Evolutionary conservation across 1,139 yeast genomes (phyloP).

Genomic region (Dujonia santamariae): DNA sequence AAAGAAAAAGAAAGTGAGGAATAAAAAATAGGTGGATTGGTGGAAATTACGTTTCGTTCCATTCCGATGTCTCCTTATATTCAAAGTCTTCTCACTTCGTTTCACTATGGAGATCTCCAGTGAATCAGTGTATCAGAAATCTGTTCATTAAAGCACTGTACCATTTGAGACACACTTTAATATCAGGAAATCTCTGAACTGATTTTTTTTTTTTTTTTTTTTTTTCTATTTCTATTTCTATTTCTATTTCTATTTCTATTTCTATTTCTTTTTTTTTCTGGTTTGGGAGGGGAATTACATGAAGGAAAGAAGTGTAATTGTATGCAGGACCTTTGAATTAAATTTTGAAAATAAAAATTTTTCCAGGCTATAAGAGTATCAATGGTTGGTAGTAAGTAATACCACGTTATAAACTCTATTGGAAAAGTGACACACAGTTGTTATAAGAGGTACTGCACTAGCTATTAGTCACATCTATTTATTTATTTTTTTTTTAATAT

Average conservation of each 20-base stretch:
- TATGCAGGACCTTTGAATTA: too few relatives aligned
- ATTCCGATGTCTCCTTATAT: too few relatives aligned
- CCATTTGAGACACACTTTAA: too few relatives aligned
- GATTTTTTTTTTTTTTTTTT: not conserved
- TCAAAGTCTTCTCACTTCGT: too few relatives aligned
- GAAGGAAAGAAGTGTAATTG: too few relatives aligned
- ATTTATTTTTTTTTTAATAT: not conserved
- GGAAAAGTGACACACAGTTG: not conserved
- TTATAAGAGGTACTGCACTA: not conserved
- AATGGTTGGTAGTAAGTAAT: not conserved
- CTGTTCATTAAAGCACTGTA: too few relatives aligned
- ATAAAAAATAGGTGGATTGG: too few relatives aligned
- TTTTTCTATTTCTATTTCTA: not conserved
- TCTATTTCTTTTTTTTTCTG: not conserved
- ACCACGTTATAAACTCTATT: not conserved
- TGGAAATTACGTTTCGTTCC: too few relatives aligned
- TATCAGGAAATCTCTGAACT: not conserved
- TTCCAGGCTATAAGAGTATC: not conserved
- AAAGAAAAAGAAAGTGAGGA: too few relatives aligned
- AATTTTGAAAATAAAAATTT: too few relatives aligned
- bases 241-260: not conserved
- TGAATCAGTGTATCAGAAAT: too few relatives aligned
- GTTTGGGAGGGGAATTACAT: not conserved
- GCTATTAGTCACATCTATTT: not conserved
- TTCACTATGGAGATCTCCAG: too few relatives aligned